Evolutionary conservation across 352 stramenopile species (phyloP).

Genomic region (Pythium periplocum): DNA sequence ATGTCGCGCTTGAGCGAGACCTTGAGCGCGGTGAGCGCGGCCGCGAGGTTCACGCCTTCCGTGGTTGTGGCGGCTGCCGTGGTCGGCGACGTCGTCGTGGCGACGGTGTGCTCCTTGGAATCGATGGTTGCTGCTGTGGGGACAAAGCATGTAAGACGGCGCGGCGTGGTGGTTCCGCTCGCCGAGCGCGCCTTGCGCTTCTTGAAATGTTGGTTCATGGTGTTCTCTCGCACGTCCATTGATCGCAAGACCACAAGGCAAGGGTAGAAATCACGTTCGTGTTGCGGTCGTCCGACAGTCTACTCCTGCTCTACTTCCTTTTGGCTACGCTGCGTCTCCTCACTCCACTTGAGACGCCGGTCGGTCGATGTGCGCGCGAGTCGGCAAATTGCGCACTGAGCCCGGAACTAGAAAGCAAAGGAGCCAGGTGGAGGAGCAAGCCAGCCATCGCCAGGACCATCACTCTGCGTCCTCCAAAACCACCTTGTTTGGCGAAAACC

Average conservation of each 20-base stretch:
- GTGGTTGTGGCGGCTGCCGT: conserved; percentile 13
- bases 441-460: conserved; percentile 14
- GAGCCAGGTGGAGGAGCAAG: conserved; percentile 22
- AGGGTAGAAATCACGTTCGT: no score
- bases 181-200: conserved; percentile 56
- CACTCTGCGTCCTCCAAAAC: conserved; percentile 7
- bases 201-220: conserved; percentile 62
- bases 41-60: conserved; percentile 47
- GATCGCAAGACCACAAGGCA: no score
- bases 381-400: conserved; percentile 27
- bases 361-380: conserved; percentile 16
- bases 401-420: conserved; percentile 2
- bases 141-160: conserved; percentile 2
- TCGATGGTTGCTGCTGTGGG: background rate
- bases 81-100: conserved; percentile 6
- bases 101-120: conserved; percentile 7
- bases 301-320: no score
- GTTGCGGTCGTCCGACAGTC: no score
- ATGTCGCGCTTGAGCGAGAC: conserved; percentile 72
- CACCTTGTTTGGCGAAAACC: conserved; percentile 7
- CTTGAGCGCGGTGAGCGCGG: conserved; percentile 60
- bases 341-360: no score
- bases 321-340: no score
- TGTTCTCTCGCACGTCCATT: conserved; percentile 2
- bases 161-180: conserved; percentile 11